These are phyloP conservation scores for Angomonas ambiguus DNA, from an alignment of 208 protist genomes.

Conservation along the genomic window DNA sequence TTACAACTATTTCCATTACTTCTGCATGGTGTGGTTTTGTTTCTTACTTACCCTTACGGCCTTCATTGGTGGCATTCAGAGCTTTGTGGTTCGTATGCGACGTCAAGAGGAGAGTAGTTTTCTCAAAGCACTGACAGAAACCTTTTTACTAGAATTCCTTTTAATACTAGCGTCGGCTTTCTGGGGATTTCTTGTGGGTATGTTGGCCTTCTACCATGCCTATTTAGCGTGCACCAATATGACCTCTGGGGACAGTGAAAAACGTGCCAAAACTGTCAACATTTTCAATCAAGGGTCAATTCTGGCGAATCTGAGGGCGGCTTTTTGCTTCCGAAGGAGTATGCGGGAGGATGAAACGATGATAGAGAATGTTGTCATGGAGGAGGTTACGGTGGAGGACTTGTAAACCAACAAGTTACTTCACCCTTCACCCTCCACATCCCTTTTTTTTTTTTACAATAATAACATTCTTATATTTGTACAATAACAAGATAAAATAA, in stretches of 20 bases:
- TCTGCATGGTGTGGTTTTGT: conserved; percentile 52
- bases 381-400: conserved; percentile 1
- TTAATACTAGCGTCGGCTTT: conserved; percentile 48
- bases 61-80: conserved; percentile 43
- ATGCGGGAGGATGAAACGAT: neutral
- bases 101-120: neutral
- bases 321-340: conserved; percentile 21
- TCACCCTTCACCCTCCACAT: neutral
- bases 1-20: conserved; percentile 83
- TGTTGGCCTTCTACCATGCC: conserved; percentile 53
- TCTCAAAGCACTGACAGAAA: conserved; percentile 36
- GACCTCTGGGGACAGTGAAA: conserved; percentile 46
- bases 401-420: neutral
- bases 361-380: neutral
- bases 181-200: conserved; percentile 31
- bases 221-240: conserved; percentile 64
- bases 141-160: conserved; percentile 61
- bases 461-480: neutral
- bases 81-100: conserved; percentile 27
- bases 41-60: conserved; percentile 33
- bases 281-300: conserved; percentile 56
- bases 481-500: neutral
- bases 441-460: conserved; percentile 4
- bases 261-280: conserved; percentile 28
- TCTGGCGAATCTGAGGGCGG: conserved; percentile 30